These are phyloP conservation scores for Fragaria ananassa DNA, from an alignment of 306 rosid genomes.

Conservation along the genomic window DNA sequence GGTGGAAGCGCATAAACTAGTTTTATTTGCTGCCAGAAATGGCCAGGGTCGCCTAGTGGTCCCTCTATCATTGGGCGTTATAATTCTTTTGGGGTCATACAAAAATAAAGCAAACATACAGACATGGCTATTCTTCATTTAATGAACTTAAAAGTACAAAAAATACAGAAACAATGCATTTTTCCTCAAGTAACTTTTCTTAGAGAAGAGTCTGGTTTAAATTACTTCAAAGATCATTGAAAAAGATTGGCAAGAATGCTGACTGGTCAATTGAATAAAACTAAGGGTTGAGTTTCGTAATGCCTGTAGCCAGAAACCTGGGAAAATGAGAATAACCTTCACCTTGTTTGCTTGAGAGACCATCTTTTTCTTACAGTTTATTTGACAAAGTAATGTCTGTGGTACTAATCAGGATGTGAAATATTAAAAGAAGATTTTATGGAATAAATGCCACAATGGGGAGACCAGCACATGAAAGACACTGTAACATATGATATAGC, in stretches of 20 bases:
- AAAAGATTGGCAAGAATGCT: neutral
- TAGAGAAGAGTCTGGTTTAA: neutral
- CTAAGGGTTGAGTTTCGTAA: neutral
- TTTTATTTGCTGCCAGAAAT: neutral
- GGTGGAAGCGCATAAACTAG: neutral
- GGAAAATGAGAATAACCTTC: neutral
- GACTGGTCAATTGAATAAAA: neutral
- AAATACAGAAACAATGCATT: neutral
- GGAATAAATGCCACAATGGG: neutral
- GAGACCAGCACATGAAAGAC: neutral
- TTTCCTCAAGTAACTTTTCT: neutral
- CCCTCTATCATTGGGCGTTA: neutral
- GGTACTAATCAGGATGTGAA: neutral
- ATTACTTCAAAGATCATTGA: neutral
- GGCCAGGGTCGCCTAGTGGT: neutral
- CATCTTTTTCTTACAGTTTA: neutral
- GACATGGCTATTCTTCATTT: neutral
- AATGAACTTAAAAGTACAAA: neutral
- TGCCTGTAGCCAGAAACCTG: neutral
- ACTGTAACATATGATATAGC: neutral
- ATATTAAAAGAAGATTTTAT: neutral
- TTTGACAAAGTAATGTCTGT: neutral
- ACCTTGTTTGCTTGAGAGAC: constrained; percentile 4
- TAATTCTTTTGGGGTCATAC: neutral
- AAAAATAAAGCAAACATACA: neutral